A percentile compares a stretch with the other conserved stretches of the same genome.
Evolutionary conservation across 2,329 filamentous ascomycete genomes (phyloP).

Genomic region (Pseudonectria buxi): DNA sequence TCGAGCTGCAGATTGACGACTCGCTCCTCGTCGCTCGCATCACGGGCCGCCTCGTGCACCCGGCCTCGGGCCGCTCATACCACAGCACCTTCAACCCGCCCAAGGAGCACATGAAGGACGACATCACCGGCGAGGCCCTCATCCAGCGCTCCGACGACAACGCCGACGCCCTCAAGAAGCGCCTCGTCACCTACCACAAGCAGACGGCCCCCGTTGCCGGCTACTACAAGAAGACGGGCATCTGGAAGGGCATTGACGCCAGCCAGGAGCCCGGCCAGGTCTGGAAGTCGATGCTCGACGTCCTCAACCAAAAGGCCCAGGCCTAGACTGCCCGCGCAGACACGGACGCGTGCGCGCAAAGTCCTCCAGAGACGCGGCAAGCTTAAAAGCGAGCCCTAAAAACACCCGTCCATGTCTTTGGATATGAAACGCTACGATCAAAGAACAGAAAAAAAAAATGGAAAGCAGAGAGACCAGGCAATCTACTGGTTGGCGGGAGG

Average conservation of each 20-base stretch:
- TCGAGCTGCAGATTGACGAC: constrained; percentile 97
- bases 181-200: constrained; percentile 83
- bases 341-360: too few species aligned
- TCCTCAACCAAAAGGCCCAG: constrained; percentile 61
- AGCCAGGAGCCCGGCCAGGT: constrained; percentile 93
- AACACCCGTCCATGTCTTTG: too few species aligned
- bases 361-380: too few species aligned
- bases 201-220: constrained; percentile 89
- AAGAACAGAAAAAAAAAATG: too few species aligned
- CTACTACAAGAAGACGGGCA: constrained; percentile 96
- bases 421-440: too few species aligned
- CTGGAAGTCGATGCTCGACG: constrained; percentile 84
- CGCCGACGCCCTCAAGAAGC: constrained; percentile 91
- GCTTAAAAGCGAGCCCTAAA: too few species aligned
- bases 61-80: constrained; percentile 91
- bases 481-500: too few species aligned
- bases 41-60: constrained; percentile 92
- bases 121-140: constrained; percentile 91
- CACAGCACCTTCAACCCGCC: constrained; percentile 99
- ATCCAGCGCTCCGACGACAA: constrained; percentile 98
- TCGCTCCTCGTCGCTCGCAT: constrained; percentile 89
- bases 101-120: constrained; percentile 89
- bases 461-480: too few species aligned
- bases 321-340: constrained; percentile 14
- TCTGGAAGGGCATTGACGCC: constrained; percentile 93